Evolutionary conservation across 1,139 yeast genomes (phyloP), one percentile per base, ranked within the genome.

Genomic region (Yamadazyma dushanensis): DNA sequence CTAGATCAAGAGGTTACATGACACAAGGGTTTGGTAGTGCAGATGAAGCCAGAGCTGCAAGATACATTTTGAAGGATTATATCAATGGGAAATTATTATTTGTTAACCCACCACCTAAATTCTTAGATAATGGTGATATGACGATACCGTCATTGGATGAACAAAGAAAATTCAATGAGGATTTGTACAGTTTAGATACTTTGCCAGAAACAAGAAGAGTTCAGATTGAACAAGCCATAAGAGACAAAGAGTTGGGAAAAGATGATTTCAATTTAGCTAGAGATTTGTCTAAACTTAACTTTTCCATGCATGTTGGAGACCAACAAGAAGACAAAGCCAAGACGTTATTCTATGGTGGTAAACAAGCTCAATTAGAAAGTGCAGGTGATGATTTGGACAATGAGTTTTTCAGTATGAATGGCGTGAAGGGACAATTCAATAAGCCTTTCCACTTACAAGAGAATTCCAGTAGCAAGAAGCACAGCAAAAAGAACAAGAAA

Each of bases 21-120:
- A 86, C 97, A 0, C 97, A 92, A 59, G 96, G 96, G 52, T 88
- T 85, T 57, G 97, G 97, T 54, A 80, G 90, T 47, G 97, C 98
- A 4, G 99, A 94, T 70, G 95, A 90, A 60, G 82, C 96, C 31
- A 76, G 98, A 60, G 97, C 98, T 13, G 83, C 97, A 20, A 76
- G 99, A 59, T 86, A 87, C 48, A 79, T 94, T 40, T 72, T 94
- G 54, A 94, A 94, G 64, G 99, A 94, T 62, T 92, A 89, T 52
- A 97, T 94, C 27, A 87, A 78, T 56, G 98, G 97, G 46, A 90
- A 88, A 59, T 70, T 94, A 40, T 69, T 88, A 35, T 90, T 77
- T 54, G 83, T 88, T 27, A 83, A 81, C 45, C 97, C 97, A 8
- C 98, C 98, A 28, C 97, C 96, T 35, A 46, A 45, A 32, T 39